Evolutionary conservation across 306 rosid genomes (phyloP).

Genomic region (Vachellia pachyceras): DNA sequence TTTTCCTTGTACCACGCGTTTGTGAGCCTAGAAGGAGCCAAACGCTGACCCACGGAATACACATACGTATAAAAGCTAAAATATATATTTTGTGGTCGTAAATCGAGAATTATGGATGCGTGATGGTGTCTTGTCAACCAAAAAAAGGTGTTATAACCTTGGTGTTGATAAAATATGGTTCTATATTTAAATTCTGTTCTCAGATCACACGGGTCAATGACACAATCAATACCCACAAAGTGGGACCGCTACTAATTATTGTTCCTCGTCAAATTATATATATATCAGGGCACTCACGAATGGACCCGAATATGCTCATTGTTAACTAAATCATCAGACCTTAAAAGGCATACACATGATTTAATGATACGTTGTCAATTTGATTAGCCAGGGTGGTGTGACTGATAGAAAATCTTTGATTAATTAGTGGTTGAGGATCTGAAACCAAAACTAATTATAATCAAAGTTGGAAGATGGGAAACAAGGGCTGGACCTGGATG

Average conservation of each 20-base stretch:
- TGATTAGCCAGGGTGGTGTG: conserved; percentile 40
- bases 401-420: conserved; percentile 32
- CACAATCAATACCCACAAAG: background rate
- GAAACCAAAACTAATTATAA: conserved; percentile 19
- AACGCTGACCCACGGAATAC: too few species aligned
- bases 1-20: too few species aligned
- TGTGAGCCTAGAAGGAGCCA: too few species aligned
- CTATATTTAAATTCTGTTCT: background rate
- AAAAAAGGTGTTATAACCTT: background rate
- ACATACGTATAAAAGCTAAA: too few species aligned
- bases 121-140: background rate
- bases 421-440: conserved; percentile 27
- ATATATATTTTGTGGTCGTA: background rate
- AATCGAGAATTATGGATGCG: background rate
- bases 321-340: background rate
- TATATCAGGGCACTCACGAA: background rate
- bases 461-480: conserved; percentile 63
- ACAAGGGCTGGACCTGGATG: conserved; percentile 45
- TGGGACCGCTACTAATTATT: background rate
- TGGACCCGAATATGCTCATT: background rate
- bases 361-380: background rate
- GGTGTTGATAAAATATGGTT: background rate
- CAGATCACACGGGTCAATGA: background rate
- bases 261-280: background rate
- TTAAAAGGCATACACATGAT: background rate